Conservation (phyloP, 2,329 filamentous ascomycete species). For the Penicillium thymicola region DNA sequence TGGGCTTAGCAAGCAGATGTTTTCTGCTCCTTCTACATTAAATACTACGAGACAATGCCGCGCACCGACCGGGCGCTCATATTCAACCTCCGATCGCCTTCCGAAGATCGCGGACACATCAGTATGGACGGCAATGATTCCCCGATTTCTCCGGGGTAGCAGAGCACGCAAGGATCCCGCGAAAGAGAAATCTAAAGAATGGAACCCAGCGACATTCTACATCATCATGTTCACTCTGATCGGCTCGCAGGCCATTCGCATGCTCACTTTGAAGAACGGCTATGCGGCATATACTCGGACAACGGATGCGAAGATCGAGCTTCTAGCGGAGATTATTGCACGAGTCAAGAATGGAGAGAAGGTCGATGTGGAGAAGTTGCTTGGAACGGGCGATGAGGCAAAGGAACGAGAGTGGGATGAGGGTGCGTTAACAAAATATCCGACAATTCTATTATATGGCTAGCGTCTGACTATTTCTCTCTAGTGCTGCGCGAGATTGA, state of each 20-base stretch:
- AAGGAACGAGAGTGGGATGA: constrained; percentile 87
- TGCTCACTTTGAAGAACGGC: constrained; percentile 76
- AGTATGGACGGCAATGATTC: constrained; percentile 69
- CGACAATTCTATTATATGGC: not conserved
- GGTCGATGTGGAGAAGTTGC: constrained; percentile 76
- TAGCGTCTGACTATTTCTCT: constrained; percentile 7
- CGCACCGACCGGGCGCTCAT: constrained; percentile 10
- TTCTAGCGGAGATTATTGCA: constrained; percentile 64
- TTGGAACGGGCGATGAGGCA: constrained; percentile 73
- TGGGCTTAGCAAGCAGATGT: constrained; percentile 10
- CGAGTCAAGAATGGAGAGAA: constrained; percentile 50
- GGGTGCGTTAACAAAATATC: constrained; percentile 49
- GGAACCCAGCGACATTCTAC: constrained; percentile 80
- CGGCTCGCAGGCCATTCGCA: constrained; percentile 92
- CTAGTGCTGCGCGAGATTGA: constrained; percentile 42
- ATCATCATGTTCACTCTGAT: constrained; percentile 81
- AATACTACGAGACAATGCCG: constrained; percentile 3
- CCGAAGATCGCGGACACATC: constrained; percentile 53
- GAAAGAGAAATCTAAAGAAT: constrained; percentile 55
- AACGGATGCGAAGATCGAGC: constrained; percentile 72
- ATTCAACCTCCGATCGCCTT: constrained; percentile 23
- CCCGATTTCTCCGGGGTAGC: constrained; percentile 52
- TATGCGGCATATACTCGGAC: constrained; percentile 69
- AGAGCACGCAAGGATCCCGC: constrained; percentile 33
- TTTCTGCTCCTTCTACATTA: not conserved